Conservation (phyloP, 768 basidiomycete genomes). For the Tulasnella sp. region DNA sequence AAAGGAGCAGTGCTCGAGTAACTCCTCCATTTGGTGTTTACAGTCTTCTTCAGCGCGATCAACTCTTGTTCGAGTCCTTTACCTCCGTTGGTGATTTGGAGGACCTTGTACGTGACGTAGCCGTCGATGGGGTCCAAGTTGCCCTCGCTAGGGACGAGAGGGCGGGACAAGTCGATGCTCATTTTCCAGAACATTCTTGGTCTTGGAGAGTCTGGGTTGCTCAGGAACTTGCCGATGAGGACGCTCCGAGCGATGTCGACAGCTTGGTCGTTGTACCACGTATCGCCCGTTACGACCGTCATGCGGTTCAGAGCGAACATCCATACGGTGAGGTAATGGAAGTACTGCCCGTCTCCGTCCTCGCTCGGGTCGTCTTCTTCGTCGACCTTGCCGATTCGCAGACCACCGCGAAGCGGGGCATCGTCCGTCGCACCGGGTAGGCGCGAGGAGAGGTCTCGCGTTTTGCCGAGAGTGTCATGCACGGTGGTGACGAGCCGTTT, state of each 20-base stretch:
- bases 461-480: slow-evolving; percentile 22
- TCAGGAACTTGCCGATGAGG: slow-evolving; percentile 23
- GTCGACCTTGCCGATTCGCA: slow-evolving; percentile 24
- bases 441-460: slow-evolving; percentile 18
- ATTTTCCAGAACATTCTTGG: slow-evolving; percentile 26
- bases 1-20: slow-evolving; percentile 22
- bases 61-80: slow-evolving; percentile 19
- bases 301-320: slow-evolving; percentile 28
- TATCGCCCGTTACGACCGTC: slow-evolving; percentile 19
- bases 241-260: slow-evolving; percentile 21
- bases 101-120: slow-evolving; percentile 21
- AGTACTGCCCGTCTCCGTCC: slow-evolving; percentile 26
- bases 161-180: slow-evolving; percentile 20
- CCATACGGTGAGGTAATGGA: slow-evolving; percentile 25
- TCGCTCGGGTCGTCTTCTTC: slow-evolving; percentile 8
- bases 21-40: slow-evolving; percentile 20
- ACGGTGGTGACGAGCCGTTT: slow-evolving; percentile 21
- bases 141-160: slow-evolving; percentile 22
- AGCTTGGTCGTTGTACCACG: slow-evolving; percentile 22
- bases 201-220: slow-evolving; percentile 15
- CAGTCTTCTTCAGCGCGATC: slow-evolving; percentile 21
- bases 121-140: slow-evolving; percentile 25
- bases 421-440: slow-evolving; percentile 23
- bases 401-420: slow-evolving; percentile 23
- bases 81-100: slow-evolving; percentile 17